Evolutionary conservation across 495 filamentous ascomycete species (phyloP), one percentile per base, ranked within the genome.

Genomic region (Aspergillus sclerotiicarbonarius): DNA sequence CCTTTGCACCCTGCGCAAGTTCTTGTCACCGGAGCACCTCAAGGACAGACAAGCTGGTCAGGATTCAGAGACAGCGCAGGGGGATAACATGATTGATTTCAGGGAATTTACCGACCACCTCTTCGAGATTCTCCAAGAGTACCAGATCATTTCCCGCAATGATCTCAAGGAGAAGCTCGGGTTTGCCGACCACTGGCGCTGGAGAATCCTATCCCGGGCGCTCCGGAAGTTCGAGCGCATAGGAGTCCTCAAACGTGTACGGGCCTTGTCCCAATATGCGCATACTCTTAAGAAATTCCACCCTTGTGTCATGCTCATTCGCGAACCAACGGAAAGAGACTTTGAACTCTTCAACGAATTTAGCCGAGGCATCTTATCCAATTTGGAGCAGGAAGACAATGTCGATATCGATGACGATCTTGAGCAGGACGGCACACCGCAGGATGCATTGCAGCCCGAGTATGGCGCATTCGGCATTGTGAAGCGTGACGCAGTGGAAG

Each of bases 311-410:
- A 86, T 87, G 69, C 87, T 90, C 35, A 57, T 92, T 19, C 82
- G 90, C 18, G 87, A 90, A n/a, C 89, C 89, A 13, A 83, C 80
- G 6, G 70, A 80, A 13, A 79, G 81, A 10, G 90, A 95, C 61
- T 76, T 84, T 68, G 75, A 82, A 18, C 75, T 78, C 55, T 84
- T 87, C 51, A 71, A 78, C 60, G 81, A 73, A 30, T 71, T 66
- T 29, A 72, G 67, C 43, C 58, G 55, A 20, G 65, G 61, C 9
- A 49, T 67, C 16, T 54, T 72, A 3, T 63, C 59, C 19, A 63
- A 73, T 32, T 65, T 75, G 5, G 76, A 72, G 12, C 69, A 73
- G 18, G 76, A 71, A 41, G 74, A 76, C 45, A 71, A 67, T 46
- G 74, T 56, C 1, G 73, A 74, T 12, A 62, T 66, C 7, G 78